Percentiles rank a stretch among this genome's conserved stretches.
These are phyloP conservation scores for Penicillium paxilli DNA, from an alignment of 495 filamentous ascomycete species.

Conservation along the genomic window DNA sequence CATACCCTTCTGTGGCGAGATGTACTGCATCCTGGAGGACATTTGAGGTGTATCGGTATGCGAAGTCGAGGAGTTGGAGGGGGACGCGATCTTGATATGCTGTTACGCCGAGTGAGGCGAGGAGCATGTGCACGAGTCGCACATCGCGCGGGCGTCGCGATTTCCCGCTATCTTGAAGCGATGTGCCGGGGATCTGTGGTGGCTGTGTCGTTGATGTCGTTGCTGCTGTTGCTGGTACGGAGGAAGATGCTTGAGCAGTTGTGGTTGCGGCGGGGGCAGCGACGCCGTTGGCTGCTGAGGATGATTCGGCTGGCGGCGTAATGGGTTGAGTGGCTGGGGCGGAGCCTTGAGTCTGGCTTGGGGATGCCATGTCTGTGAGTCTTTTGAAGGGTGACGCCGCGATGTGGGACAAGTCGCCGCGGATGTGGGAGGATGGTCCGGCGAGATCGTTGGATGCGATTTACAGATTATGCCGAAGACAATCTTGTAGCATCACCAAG, in stretches of 20 bases:
- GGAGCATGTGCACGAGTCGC: slow-evolving; percentile 85
- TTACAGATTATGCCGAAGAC: neutral
- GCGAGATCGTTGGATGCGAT: neutral
- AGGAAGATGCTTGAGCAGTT: slow-evolving; percentile 17
- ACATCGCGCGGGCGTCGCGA: slow-evolving; percentile 85
- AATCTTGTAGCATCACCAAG: slow-evolving; percentile 4
- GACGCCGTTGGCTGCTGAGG: slow-evolving; percentile 25
- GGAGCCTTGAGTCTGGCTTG: slow-evolving; percentile 34
- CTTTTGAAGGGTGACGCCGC: neutral
- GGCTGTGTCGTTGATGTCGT: slow-evolving; percentile 36
- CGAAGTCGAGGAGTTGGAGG: slow-evolving; percentile 92
- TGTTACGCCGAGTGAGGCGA: slow-evolving; percentile 82
- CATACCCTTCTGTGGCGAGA: slow-evolving; percentile 54
- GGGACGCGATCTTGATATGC: slow-evolving; percentile 93
- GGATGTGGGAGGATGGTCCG: slow-evolving; percentile 2
- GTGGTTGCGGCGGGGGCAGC: slow-evolving; percentile 19
- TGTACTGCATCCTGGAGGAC: slow-evolving; percentile 53
- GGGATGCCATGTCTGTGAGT: slow-evolving; percentile 38
- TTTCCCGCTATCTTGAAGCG: slow-evolving; percentile 58
- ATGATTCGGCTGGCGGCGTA: slow-evolving; percentile 45
- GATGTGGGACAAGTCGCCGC: neutral
- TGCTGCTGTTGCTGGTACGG: slow-evolving; percentile 14
- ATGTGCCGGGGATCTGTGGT: slow-evolving; percentile 50
- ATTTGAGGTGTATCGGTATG: slow-evolving; percentile 74
- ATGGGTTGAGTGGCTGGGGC: slow-evolving; percentile 42